Evolutionary conservation across 139 green algal species (phyloP), one percentile per base, ranked within the genome.

Genomic region (Chlamydomonas applanata): DNA sequence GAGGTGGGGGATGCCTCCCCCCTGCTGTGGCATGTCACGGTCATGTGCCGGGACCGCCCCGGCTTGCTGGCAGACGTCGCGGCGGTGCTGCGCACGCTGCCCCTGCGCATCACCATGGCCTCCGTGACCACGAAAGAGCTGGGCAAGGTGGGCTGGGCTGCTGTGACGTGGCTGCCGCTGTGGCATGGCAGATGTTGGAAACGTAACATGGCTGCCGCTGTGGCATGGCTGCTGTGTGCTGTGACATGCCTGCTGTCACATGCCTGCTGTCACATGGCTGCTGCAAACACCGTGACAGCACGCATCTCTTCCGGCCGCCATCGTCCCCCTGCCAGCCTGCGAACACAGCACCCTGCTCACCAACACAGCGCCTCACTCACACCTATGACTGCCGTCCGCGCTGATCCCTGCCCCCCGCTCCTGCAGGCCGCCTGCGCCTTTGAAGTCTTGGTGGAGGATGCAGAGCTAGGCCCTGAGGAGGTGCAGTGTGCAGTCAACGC

Each of bases 401-500:
- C n/a, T n/a, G n/a, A n/a, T n/a, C 40, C 40, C 40, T 49, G 40
- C 40, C 40, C 40, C 7, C 40, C 40, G 4, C 4, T 61, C 11
- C 53, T 61, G 53, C 53, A 27, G 25, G 59, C 59, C 25, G 59
- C 40, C 7, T 49, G 40, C 11, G 59, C 36, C n/a, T 66, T 40
- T 66, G 59, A 66, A 25, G 25, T 66, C 4, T 14, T 27, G 24
- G 59, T 66, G 4, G 20, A 35, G 11, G 59, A 66, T 35, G 11
- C 59, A 3, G 16, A 19, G 20, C 59, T 66, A 25, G 59, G 20
- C 20, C 59, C 59, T 19, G 59, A 66, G 27, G 59, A 66, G 59
- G 25, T 66, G 3, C 59, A 66, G 59, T 66, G 59, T 66, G 59
- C 59, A 4, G 25, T 66, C 59, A 66, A 66, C n/a, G 59, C 59